Evolutionary conservation across 495 filamentous ascomycete species (phyloP).

Genomic region (Penicillium simplicissimum): DNA sequence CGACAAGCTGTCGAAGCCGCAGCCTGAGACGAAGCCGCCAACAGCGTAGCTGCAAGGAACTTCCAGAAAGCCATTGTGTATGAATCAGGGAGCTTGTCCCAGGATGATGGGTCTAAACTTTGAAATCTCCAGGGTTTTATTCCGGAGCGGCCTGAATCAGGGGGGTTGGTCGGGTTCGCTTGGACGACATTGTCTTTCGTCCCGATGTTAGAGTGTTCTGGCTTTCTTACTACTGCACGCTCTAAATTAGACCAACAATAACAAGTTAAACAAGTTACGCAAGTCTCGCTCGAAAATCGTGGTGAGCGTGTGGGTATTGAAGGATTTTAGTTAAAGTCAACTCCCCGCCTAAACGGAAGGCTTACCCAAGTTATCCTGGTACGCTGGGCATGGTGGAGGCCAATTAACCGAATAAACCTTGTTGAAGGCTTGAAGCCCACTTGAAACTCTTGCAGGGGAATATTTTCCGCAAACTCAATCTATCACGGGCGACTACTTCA

Average conservation of each 20-base stretch:
- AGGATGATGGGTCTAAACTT: not conserved
- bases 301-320: not conserved
- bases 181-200: not conserved
- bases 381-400: not conserved
- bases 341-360: not conserved
- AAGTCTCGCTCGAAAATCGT: not conserved
- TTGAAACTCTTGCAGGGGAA: not conserved
- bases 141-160: not conserved
- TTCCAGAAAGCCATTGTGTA: conserved; percentile 3
- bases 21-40: conserved; percentile 10
- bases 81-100: not conserved
- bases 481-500: not conserved
- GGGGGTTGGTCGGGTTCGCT: not conserved
- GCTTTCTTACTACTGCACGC: not conserved
- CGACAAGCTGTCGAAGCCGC: conserved; percentile 10
- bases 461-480: not conserved
- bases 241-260: not conserved
- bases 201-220: not conserved
- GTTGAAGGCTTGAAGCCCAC: not conserved
- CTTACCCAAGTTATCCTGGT: not conserved
- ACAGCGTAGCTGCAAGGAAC: conserved; percentile 9
- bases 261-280: not conserved
- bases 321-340: conserved; percentile 1
- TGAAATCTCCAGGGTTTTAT: not conserved
- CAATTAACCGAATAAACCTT: not conserved